Evolutionary conservation across 2,329 filamentous ascomycete genomes (phyloP), one percentile per base, ranked within the genome.

Genomic region (Fusarium tanahbumbuense): DNA sequence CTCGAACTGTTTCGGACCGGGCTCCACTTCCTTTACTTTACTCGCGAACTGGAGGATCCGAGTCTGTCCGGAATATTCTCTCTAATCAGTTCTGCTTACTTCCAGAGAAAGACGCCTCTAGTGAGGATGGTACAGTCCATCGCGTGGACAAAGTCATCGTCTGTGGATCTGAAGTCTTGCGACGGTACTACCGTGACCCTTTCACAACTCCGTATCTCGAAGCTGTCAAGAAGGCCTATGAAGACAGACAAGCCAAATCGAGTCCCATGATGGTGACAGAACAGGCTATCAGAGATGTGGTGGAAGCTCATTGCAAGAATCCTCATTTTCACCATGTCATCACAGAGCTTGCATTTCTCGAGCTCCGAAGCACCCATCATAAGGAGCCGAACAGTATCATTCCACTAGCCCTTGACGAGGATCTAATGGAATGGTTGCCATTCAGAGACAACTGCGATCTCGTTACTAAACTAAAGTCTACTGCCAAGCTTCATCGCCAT

Each of bases 201-300:
- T 48, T 48, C 46, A 48, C 28, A 10, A 10, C n/a, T 4, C n/a
- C 46, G 16, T 48, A 20, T 22, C 27, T 48, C 9, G 3, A 48
- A 3, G 28, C 28, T 23, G 11, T 48, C n/a, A 48, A 48, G 16
- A 16, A 8, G 4, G n/a, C 27, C 10, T 48, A 18, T 11, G 13
- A 32, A 22, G 8, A n/a, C 12, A 4, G 3, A 1, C 30, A 5
- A 5, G 5, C 8, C 15, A 1, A 16, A 16, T 6, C 4, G 2
- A 32, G 4, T 3, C 27, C 46, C 0, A 2, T 10, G 9, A 22
- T 7, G 8, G 9, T 4, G 4, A 4, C n/a, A 0, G n/a, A 48
- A 18, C 2, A 11, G 7, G 13, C 28, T 23, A 48, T 30, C 22
- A n/a, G 46, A 15, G 13, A 10, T 22, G 27, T 48, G 2, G 27